phyloP scores from a whole-genome alignment of 1,139 yeast genomes.

The Magnusiomyces suaveolens region DNA sequence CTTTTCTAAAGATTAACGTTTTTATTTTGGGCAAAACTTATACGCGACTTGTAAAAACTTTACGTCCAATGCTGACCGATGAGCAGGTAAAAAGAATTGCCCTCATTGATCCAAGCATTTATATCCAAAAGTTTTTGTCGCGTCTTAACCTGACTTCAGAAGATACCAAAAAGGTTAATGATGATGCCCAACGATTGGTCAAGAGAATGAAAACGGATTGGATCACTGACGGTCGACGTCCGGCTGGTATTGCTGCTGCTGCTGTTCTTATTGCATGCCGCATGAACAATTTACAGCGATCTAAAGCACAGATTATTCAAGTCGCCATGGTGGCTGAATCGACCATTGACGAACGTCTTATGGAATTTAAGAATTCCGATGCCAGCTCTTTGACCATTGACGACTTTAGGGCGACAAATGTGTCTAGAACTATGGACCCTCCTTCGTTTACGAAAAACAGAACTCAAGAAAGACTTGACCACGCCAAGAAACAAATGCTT shows the following conservation, averaged over 20 bases:
- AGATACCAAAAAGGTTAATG: conserved; percentile 47
- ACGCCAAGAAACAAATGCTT: neutral
- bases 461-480: conserved; percentile 21
- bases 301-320: conserved; percentile 88
- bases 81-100: conserved; percentile 63
- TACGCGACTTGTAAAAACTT: conserved; percentile 73
- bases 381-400: conserved; percentile 66
- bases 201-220: conserved; percentile 90
- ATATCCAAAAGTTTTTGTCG: conserved; percentile 88
- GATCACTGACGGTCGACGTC: conserved; percentile 94
- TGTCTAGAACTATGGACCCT: conserved; percentile 53
- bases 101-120: conserved; percentile 85
- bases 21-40: conserved; percentile 94
- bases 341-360: conserved; percentile 79
- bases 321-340: conserved; percentile 94
- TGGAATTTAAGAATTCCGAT: conserved; percentile 72
- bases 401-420: conserved; percentile 50
- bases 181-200: conserved; percentile 79
- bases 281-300: conserved; percentile 87
- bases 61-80: conserved; percentile 24
- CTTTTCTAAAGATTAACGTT: conserved; percentile 80
- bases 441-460: conserved; percentile 55
- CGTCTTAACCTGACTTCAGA: conserved; percentile 67
- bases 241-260: conserved; percentile 98
- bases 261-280: conserved; percentile 86